Conservation (phyloP, 441 rosid genomes). For the Erodium texanum region DNA sequence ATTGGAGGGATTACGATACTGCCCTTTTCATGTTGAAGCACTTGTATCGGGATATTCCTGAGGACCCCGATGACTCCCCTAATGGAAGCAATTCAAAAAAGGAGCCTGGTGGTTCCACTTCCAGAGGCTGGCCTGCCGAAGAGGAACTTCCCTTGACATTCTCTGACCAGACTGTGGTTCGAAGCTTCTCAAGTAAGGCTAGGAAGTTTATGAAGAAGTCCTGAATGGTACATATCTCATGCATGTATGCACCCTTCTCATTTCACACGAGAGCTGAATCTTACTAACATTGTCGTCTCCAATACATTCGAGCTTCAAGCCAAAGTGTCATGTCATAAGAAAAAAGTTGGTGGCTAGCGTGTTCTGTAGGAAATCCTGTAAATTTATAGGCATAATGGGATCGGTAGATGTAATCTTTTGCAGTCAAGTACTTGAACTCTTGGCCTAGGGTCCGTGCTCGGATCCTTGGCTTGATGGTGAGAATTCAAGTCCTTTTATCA, state of each 20-base stretch:
- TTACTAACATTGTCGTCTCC: neutral
- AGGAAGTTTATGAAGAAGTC: conserved; percentile 32
- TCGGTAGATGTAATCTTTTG: neutral
- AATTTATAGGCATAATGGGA: neutral
- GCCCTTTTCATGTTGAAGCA: conserved; percentile 87
- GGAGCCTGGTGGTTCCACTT: conserved; percentile 13
- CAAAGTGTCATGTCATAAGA: neutral
- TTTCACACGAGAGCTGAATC: neutral
- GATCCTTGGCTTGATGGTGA: too few relatives aligned
- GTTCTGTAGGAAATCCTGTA: neutral
- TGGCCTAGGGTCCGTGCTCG: too few relatives aligned
- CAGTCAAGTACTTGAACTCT: neutral
- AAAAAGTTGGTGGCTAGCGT: neutral
- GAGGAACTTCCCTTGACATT: conserved; percentile 88
- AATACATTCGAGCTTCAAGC: neutral
- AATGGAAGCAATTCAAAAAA: conserved; percentile 22
- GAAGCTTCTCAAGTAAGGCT: conserved; percentile 54
- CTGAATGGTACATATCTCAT: conserved; percentile 10
- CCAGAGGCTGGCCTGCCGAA: conserved; percentile 38
- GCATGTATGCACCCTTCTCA: neutral
- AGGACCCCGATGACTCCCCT: conserved; percentile 30
- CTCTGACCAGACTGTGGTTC: conserved; percentile 36
- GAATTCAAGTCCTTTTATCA: neutral
- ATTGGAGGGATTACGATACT: conserved; percentile 88
- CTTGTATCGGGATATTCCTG: conserved; percentile 60